Conservation (phyloP, 139 green algal genomes). For the Picochlorum sp. region DNA sequence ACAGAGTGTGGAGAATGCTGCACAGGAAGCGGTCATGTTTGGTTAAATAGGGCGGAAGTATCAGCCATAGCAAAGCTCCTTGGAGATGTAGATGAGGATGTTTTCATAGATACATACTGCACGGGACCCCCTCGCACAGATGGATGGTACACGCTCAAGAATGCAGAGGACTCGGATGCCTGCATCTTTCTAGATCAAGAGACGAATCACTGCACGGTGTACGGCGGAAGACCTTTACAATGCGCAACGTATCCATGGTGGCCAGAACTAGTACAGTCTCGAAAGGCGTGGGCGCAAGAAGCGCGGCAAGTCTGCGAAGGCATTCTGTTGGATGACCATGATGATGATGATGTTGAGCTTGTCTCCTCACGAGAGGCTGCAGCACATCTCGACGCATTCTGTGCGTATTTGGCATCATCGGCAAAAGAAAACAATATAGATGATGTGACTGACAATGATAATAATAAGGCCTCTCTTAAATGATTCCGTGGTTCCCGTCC, state of each 20-base stretch:
- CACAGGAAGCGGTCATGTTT: not conserved
- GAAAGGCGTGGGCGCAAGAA: not conserved
- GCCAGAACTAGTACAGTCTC: conserved; percentile 5
- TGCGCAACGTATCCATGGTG: conserved; percentile 5
- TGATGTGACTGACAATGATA: no score
- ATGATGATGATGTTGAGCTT: not conserved
- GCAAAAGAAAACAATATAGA: no score
- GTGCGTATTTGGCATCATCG: not conserved
- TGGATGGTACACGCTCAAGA: not conserved
- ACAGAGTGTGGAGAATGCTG: conserved; percentile 2
- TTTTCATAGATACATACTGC: not conserved
- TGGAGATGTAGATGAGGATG: not conserved
- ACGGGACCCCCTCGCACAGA: not conserved
- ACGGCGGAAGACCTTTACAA: conserved; percentile 1
- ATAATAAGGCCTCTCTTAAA: not conserved
- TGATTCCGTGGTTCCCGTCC: conserved; percentile 2
- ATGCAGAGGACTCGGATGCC: not conserved
- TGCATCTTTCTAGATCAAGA: conserved; percentile 6
- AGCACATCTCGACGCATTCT: not conserved
- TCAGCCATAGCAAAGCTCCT: not conserved
- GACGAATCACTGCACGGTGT: conserved; percentile 2
- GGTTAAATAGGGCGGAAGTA: not conserved
- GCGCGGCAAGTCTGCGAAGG: not conserved
- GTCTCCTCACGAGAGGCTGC: not conserved
- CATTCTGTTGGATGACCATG: not conserved